Percentiles rank a stretch among this genome's conserved stretches.
Conservation (phyloP, 1,139 yeast genomes). For the Schwanniomyces etchellsii region DNA sequence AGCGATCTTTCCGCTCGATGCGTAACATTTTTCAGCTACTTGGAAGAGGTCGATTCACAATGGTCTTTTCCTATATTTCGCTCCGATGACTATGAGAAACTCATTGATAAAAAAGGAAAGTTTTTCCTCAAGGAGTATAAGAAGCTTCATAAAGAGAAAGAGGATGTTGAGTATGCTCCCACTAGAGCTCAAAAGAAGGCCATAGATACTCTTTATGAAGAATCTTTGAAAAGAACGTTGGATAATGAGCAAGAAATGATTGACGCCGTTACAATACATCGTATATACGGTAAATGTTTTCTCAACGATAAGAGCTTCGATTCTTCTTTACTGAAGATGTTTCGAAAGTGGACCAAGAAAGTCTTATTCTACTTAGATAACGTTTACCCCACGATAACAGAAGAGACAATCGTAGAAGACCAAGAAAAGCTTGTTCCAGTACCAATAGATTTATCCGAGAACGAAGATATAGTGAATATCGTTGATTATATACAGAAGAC, state of each 20-base stretch:
- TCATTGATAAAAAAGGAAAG: slow-evolving; percentile 17
- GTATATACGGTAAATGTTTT: slow-evolving; percentile 36
- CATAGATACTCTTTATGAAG: slow-evolving; percentile 14
- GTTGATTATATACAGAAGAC: slow-evolving; percentile 17
- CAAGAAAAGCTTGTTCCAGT: slow-evolving; percentile 7
- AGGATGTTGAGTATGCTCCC: slow-evolving; percentile 7
- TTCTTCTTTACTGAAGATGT: not conserved
- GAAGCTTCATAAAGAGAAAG: slow-evolving; percentile 8
- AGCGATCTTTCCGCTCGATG: too few species aligned
- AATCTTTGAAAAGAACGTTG: slow-evolving; percentile 12
- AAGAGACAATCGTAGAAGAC: slow-evolving; percentile 2
- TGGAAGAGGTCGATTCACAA: slow-evolving; percentile 15
- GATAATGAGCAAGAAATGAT: slow-evolving; percentile 28
- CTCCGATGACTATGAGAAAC: slow-evolving; percentile 21
- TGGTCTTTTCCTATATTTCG: slow-evolving; percentile 18
- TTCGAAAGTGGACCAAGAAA: slow-evolving; percentile 3
- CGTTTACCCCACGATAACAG: slow-evolving; percentile 26
- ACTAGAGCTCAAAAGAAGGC: slow-evolving; percentile 14
- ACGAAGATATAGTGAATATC: slow-evolving; percentile 9
- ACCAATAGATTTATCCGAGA: slow-evolving; percentile 5
- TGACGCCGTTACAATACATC: slow-evolving; percentile 25
- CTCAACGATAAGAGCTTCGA: slow-evolving; percentile 9
- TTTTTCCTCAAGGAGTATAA: slow-evolving; percentile 6
- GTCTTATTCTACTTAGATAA: slow-evolving; percentile 15
- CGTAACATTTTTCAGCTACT: slow-evolving; percentile 20